Evolutionary conservation across 2,329 filamentous ascomycete species (phyloP).

Genomic region (Trichoderma koningii): DNA sequence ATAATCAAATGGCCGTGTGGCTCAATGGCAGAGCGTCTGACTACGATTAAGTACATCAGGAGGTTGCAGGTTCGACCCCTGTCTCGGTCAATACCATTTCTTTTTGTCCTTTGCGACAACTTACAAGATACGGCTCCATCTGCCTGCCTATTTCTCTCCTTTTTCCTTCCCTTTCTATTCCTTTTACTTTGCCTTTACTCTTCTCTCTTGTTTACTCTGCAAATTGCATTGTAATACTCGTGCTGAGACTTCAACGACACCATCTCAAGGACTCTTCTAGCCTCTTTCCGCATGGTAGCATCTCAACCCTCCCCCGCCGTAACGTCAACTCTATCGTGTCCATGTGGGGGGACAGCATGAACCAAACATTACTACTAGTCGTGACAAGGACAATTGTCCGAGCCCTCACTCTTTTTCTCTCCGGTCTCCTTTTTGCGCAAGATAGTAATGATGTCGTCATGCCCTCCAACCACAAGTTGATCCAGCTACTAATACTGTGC

Average conservation of each 20-base stretch:
- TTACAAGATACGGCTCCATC: background rate
- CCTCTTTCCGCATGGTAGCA: background rate
- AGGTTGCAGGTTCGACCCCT: slow-evolving; percentile 28
- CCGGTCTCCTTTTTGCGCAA: background rate
- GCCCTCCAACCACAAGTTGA: background rate
- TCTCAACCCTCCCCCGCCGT: background rate
- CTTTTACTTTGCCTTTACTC: background rate
- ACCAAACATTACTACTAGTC: background rate
- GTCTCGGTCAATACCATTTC: slow-evolving; percentile 20
- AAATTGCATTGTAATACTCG: background rate
- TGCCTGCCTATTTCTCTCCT: background rate
- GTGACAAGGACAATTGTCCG: slow-evolving; percentile 7
- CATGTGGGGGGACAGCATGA: background rate
- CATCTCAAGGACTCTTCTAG: too few relatives aligned
- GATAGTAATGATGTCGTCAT: slow-evolving; percentile 18
- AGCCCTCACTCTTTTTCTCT: background rate
- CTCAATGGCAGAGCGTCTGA: slow-evolving; percentile 28
- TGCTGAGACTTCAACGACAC: background rate
- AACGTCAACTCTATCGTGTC: background rate
- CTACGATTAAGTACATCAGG: slow-evolving; percentile 27
- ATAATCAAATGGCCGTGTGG: slow-evolving; percentile 24
- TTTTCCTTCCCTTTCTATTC: background rate
- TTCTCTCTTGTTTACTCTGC: background rate
- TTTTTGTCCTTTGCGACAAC: background rate
- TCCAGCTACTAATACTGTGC: background rate